These are phyloP conservation scores for Metroxylon sagu DNA, from an alignment of 176 grass and related monocot genomes.

Conservation along the genomic window DNA sequence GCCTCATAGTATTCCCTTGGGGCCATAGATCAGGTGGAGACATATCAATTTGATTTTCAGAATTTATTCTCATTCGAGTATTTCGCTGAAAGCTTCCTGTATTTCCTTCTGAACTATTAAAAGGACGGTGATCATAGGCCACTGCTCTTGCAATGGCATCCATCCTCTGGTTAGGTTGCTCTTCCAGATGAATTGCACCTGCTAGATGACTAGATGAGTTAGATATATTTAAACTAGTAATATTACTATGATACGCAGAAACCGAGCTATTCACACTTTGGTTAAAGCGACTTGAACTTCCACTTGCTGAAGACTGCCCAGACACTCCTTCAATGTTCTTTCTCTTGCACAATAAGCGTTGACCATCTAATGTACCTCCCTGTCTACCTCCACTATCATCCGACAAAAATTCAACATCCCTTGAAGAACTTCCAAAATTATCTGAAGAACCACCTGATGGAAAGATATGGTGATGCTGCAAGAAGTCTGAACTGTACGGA, in stretches of 20 bases:
- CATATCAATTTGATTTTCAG: slow-evolving; percentile 5
- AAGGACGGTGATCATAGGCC: slow-evolving; percentile 1
- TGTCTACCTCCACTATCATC: slow-evolving; percentile 2
- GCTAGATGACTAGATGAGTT: not conserved
- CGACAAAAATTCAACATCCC: slow-evolving; percentile 6
- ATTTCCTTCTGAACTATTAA: slow-evolving; percentile 5
- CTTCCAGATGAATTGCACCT: slow-evolving; percentile 1
- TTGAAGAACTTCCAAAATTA: slow-evolving; percentile 11
- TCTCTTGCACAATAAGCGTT: slow-evolving; percentile 12
- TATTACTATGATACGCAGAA: not conserved
- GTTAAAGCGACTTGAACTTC: slow-evolving; percentile 2
- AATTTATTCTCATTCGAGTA: slow-evolving; percentile 15
- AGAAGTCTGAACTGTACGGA: not conserved
- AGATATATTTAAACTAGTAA: slow-evolving; percentile 1
- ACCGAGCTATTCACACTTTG: slow-evolving; percentile 1
- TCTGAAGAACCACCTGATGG: slow-evolving; percentile 6
- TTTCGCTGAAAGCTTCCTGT: slow-evolving; percentile 10
- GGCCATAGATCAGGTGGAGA: slow-evolving; percentile 7
- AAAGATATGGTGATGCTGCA: not conserved
- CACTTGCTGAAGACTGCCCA: slow-evolving; percentile 13
- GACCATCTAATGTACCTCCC: not conserved
- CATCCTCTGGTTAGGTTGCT: slow-evolving; percentile 1
- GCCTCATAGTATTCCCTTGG: slow-evolving; percentile 3
- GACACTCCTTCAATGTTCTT: slow-evolving; percentile 8
- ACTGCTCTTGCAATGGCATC: not conserved